Percentiles rank a stretch among this genome's conserved stretches.
Conservation (phyloP, 2,329 filamentous ascomycete genomes). For the Penicillium frequentans region DNA sequence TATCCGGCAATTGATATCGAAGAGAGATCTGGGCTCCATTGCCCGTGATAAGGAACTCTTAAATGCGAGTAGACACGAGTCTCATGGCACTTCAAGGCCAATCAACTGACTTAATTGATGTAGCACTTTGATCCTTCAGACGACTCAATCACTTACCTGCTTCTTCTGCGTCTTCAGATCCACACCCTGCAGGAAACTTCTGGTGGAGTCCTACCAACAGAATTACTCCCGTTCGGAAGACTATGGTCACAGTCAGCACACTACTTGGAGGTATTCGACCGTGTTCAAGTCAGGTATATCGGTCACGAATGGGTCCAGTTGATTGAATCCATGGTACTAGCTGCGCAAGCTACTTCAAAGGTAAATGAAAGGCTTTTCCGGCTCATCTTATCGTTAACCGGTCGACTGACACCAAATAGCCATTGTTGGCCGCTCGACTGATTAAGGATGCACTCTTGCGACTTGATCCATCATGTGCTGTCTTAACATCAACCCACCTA, state of each 20-base stretch:
- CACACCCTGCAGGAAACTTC: slow-evolving; percentile 36
- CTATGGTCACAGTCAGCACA: slow-evolving; percentile 52
- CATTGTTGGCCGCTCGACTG: slow-evolving; percentile 39
- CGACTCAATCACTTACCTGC: slow-evolving; percentile 62
- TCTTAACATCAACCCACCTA: slow-evolving; percentile 46
- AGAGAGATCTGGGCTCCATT: slow-evolving; percentile 29
- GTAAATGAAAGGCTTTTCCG: slow-evolving; percentile 29
- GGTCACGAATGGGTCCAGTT: slow-evolving; percentile 41
- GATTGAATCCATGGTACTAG: slow-evolving; percentile 33
- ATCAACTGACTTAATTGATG: neutral
- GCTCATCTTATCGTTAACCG: neutral
- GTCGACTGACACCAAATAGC: slow-evolving; percentile 26
- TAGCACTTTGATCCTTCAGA: slow-evolving; percentile 52
- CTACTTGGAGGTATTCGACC: slow-evolving; percentile 57
- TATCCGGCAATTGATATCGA: slow-evolving; percentile 38
- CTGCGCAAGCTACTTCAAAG: slow-evolving; percentile 36
- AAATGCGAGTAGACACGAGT: slow-evolving; percentile 27
- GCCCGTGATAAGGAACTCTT: slow-evolving; percentile 35
- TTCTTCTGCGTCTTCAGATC: slow-evolving; percentile 53
- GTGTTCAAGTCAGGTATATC: slow-evolving; percentile 46
- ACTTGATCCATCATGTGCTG: slow-evolving; percentile 43
- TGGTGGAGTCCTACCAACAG: slow-evolving; percentile 36
- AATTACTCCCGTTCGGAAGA: slow-evolving; percentile 44
- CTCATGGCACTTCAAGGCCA: neutral
- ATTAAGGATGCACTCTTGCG: slow-evolving; percentile 46